Evolutionary conservation across 2,329 filamentous ascomycete species (phyloP), one percentile per base, ranked within the genome.

Genomic region (Fusarium luffae): DNA sequence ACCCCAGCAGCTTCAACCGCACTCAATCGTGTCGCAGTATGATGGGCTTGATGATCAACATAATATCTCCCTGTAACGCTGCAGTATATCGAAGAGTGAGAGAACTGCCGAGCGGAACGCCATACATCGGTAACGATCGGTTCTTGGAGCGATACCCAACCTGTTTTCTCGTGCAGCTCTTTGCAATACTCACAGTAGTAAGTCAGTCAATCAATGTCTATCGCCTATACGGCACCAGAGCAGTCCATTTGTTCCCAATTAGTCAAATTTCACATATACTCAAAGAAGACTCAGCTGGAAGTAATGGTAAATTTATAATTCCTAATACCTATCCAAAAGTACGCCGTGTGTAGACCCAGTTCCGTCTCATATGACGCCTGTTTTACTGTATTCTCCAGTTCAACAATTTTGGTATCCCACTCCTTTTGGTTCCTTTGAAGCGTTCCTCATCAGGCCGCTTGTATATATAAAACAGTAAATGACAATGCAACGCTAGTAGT

Each of bases 401-500:
- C 44, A 59, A 57, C 30, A 50, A 41, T 19, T n/a, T 55, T 55
- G 34, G 63, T 63, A 66, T 71, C 67, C 56, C 21, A 61, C 37
- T 23, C 55, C 25, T 57, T 68, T 68, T 61, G 34, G 47, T 54
- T 50, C 48, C 63, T 58, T 48, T 18, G 2, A 30, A 55, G 62
- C 52, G 43, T 66, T 51, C 54, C 59, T 58, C 49, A 63, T 63
- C 50, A 52, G 30, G 40, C 27, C 48, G n/a, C 40, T 54, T 49
- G 11, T 54, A 37, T 66, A 48, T 54, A n/a, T 43, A 46, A 66
- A 61, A 41, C 32, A 51, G 23, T 27, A 32, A 28, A 66, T 63
- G 63, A 63, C 60, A 73, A 72, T 69, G 68, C 70, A 74, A 68
- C 67, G 67, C 67, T 74, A 73, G 70, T 75, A 65, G 68, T 67